Conservation (phyloP, 2,329 filamentous ascomycete species). For the Aspergillus oerlinghausenensis region DNA sequence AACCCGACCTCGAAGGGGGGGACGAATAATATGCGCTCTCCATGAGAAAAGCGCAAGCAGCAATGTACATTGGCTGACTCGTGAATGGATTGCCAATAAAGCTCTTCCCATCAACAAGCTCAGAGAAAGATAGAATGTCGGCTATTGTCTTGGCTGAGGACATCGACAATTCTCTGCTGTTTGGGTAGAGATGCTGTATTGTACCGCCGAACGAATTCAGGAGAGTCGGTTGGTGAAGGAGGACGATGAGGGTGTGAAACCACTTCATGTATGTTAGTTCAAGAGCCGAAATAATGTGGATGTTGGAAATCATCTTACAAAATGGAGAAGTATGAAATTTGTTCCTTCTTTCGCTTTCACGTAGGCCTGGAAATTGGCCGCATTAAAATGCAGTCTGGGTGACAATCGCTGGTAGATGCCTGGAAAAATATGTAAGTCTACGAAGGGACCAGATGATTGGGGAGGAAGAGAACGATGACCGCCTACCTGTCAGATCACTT, state of each 20-base stretch:
- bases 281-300: not conserved
- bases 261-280: constrained; percentile 43
- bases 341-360: constrained; percentile 76
- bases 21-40: constrained; percentile 70
- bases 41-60: constrained; percentile 81
- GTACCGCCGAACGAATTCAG: constrained; percentile 69
- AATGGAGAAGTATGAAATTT: constrained; percentile 80
- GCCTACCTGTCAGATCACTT: constrained; percentile 61
- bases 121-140: constrained; percentile 80
- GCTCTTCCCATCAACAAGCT: constrained; percentile 78
- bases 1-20: constrained; percentile 58
- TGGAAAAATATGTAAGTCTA: constrained; percentile 2
- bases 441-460: not conserved
- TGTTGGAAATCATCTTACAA: constrained; percentile 35
- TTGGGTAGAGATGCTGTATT: constrained; percentile 68
- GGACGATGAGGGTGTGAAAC: constrained; percentile 82
- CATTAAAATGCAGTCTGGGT: constrained; percentile 73
- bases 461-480: constrained; percentile 30
- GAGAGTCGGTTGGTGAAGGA: constrained; percentile 78
- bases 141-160: constrained; percentile 88
- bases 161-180: constrained; percentile 78
- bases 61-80: constrained; percentile 86
- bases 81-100: constrained; percentile 87
- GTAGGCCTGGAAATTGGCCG: constrained; percentile 79
- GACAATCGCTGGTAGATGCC: constrained; percentile 70